Evolutionary conservation across 2,329 filamentous ascomycete genomes (phyloP), one percentile per base, ranked within the genome.

Genomic region (Alternaria burnsii): DNA sequence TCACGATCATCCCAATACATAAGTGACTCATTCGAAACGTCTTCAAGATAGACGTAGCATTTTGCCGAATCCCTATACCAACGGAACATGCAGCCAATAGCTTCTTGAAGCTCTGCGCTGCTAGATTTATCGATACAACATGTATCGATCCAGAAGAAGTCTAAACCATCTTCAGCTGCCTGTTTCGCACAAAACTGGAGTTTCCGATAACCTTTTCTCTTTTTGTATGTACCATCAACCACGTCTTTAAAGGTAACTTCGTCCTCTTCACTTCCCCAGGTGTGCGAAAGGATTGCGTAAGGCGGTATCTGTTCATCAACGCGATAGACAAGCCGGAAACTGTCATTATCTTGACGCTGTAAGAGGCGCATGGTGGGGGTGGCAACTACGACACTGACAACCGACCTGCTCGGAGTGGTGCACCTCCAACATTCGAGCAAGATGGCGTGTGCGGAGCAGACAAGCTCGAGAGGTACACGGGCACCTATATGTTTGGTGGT

Each of bases 221-320:
- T 30, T 14, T 41, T 63, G 22, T 50, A 52, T 24, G 40, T 54
- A 24, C 42, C 20, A 24, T 50, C 11, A 32, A 30, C 40, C 14
- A 71, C 14, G 42, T 74, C 67, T 42, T 62, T 36, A 47, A 71
- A 73, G 34, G 52, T 68, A 24, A 76, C 62, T 58, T 77, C 73
- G 12, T 72, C 71, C 20, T 36, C 51, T 22, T 71, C 64, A 6
- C 63, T 62, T 42, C 53, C 54, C 72, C 72, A 76, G 10, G 18
- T 40, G 62, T 74, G 59, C 72, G 74, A 76, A 72, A 32, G 70
- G 69, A 61, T 78, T 72, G 47, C 52, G 34, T 60, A 60, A 16
- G 32, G 32, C 5, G 32, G 32, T 14, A 34, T 34, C 3, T 34
- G 14, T 2, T 34, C 32, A 16, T 34, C 12, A 6, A 34, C 28